Base-by-base conservation (phyloP, 1,284 basidiomycete species). In the Porodaedalea pini region DNA sequence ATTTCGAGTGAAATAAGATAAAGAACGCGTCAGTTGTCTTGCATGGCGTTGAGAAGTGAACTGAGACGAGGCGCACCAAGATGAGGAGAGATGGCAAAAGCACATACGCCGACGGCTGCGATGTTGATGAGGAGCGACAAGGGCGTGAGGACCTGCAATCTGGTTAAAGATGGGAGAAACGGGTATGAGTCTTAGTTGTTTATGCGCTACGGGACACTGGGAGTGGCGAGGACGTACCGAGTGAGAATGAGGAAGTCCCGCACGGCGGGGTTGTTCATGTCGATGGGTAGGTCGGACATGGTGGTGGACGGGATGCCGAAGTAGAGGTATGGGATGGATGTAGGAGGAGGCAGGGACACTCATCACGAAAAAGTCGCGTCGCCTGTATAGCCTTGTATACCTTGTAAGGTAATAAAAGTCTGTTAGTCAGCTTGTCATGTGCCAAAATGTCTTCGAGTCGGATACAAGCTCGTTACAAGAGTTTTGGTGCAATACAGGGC, bases 111-210 rank as follows among this genome's bases (percentile, higher is more conserved):
- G 31, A 85, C 70, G 0, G 80, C 75, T 0, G 80, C 85, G 40
- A 89, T 81, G 66, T 85, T 87, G 61, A 91, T 79, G 60, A 91
- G 77, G 17, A 85, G 78, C 17, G 87, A 88, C 1, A 94, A 74
- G 0, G 91, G 92, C 0, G 90, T 86, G 40, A 90, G 71, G 29
- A 91, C 87, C 70, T 92, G 88, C 6, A 92, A 76, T 49, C 88
- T 81, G 54, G 2, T 23, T 27, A 39, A 23, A 8, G 32, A 43
- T 44, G 51, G 40, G 37, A 2, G 52, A 25, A 43, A 34, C 41
- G 32, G 32, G 13, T 6, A 6, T 34, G 32, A 34, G 32, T 34
- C 32, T 34, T 48, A 31, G n/a, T 4, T 17, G 6, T 32, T n/a
- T 15, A 34, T 51, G 17, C 47, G 27, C 10, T 8, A 23, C 8